Base-by-base conservation (phyloP, 208 protist genomes). In the Leishmania tarentolae region DNA sequence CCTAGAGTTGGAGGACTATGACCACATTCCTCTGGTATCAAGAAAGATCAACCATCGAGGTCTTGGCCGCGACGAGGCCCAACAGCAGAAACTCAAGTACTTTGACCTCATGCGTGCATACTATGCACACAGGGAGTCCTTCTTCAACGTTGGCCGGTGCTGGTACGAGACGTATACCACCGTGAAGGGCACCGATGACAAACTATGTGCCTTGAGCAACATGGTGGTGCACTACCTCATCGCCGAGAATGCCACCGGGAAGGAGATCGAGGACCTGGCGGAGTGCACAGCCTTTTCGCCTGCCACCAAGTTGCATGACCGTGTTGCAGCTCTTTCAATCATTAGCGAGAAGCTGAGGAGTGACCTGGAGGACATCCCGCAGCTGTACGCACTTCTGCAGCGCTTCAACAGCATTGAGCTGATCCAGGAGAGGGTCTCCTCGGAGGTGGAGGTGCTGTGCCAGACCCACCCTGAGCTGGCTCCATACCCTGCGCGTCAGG, bases 121-220 rank as follows among this genome's bases (percentile, higher is more conserved):
- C 86, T 95, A 94, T 76, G 83, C 89, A 0, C 86, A 98, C 73
- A 91, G 93, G 42, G 77, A 88, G 47, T 94, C 96, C 11, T 98
- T 94, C 83, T 97, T 99, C 76, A 95, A 98, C 76, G 95, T 98
- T n/a, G 92, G 88, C 9, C 92, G 97, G 57, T 98, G 94, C 86
- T 98, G 96, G 91, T 95, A 95, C 53, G 91, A 96, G 82, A 99
- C 97, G 35, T 99, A 97, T 88, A 91, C 93, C 69, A 98, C 97
- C n/a, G 84, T 92, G 40, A 90, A 87, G 52, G 89, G 93, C 75
- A 81, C 95, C 65, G 92, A 93, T 52, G 88, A 93, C 40, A 89
- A 93, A 78, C 86, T 96, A 5, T 71, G 84, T 2, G 89, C 95
- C 17, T 85, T 96, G 59, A 93, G 91, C 85, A 96, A 91, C 83